Percentiles rank a stretch among this genome's conserved stretches.
Evolutionary conservation across 2,329 filamentous ascomycete genomes (phyloP).

Genomic region (Sporothrix variecibatus): DNA sequence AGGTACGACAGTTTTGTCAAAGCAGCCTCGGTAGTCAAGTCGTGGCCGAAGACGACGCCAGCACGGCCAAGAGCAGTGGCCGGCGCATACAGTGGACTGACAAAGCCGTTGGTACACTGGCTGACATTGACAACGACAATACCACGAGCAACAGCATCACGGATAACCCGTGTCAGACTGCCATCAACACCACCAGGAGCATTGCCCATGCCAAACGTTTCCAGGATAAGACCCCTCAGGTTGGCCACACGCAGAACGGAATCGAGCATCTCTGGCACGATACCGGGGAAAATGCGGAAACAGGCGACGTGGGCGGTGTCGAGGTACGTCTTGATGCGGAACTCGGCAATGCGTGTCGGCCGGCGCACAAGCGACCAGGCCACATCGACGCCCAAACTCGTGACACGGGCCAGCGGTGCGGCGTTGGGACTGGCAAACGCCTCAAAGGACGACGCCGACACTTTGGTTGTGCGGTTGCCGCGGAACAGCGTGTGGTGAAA

Average conservation of each 20-base stretch:
- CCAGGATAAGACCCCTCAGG: constrained; percentile 78
- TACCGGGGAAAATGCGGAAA: constrained; percentile 86
- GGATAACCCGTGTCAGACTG: constrained; percentile 74
- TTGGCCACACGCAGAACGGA: constrained; percentile 76
- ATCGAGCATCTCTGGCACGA: constrained; percentile 91
- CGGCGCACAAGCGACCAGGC: constrained; percentile 77
- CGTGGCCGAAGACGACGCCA: constrained; percentile 85
- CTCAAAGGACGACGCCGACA: constrained; percentile 81
- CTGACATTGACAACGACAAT: constrained; percentile 89
- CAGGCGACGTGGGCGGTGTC: constrained; percentile 89
- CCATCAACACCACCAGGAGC: constrained; percentile 81
- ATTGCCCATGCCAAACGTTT: constrained; percentile 93
- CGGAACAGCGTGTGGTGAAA: constrained; percentile 91
- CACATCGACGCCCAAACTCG: constrained; percentile 77
- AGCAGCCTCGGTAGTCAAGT: constrained; percentile 87
- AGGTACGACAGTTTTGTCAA: constrained; percentile 89
- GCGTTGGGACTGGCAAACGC: constrained; percentile 90
- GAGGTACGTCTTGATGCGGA: constrained; percentile 71
- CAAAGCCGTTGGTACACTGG: constrained; percentile 79
- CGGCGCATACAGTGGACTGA: constrained; percentile 75
- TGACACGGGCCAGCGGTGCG: constrained; percentile 77
- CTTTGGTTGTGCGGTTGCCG: constrained; percentile 84
- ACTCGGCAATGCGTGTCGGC: constrained; percentile 72
- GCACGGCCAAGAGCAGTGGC: constrained; percentile 77
- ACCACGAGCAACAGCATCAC: constrained; percentile 74